Evolutionary conservation across 371 early-diverging fungal genomes (phyloP).

Genomic region (Mucor circinelloides): DNA sequence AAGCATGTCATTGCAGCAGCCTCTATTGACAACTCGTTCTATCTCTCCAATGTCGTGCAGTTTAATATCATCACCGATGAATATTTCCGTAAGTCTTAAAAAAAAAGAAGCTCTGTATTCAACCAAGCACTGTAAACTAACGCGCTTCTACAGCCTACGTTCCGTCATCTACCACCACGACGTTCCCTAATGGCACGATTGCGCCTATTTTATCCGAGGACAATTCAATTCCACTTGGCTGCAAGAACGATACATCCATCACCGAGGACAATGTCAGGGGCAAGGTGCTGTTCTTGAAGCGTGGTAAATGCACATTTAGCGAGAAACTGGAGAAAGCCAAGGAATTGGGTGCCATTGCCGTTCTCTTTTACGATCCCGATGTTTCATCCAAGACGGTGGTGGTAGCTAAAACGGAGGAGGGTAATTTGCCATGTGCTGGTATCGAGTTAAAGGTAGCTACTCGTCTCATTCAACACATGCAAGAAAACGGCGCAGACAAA

Average conservation of each 20-base stretch:
- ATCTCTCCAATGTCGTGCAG: slow-evolving; percentile 9
- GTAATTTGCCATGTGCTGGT: slow-evolving; percentile 42
- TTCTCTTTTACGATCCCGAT: slow-evolving; percentile 52
- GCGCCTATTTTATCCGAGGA: slow-evolving; percentile 6
- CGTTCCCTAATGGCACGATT: slow-evolving; percentile 33
- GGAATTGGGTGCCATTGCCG: slow-evolving; percentile 49
- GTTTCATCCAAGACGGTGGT: background rate
- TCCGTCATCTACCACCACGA: slow-evolving; percentile 24
- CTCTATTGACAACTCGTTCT: slow-evolving; percentile 54
- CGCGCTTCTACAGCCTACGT: slow-evolving; percentile 29
- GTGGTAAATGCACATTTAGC: slow-evolving; percentile 58
- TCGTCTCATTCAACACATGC: slow-evolving; percentile 14
- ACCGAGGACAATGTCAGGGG: slow-evolving; percentile 21
- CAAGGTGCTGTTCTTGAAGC: slow-evolving; percentile 46
- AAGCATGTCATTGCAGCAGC: slow-evolving; percentile 58
- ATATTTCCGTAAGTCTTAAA: slow-evolving; percentile 28
- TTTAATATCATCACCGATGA: slow-evolving; percentile 17
- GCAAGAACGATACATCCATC: slow-evolving; percentile 30
- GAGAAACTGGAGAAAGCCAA: slow-evolving; percentile 42
- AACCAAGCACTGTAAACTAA: background rate
- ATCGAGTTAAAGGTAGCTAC: slow-evolving; percentile 32
- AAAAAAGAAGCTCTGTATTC: background rate
- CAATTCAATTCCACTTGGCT: slow-evolving; percentile 13
- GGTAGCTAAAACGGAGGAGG: slow-evolving; percentile 14
- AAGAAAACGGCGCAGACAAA: background rate